Evolutionary conservation across 2,329 filamentous ascomycete genomes (phyloP).

Genomic region (Penicillium expansum): DNA sequence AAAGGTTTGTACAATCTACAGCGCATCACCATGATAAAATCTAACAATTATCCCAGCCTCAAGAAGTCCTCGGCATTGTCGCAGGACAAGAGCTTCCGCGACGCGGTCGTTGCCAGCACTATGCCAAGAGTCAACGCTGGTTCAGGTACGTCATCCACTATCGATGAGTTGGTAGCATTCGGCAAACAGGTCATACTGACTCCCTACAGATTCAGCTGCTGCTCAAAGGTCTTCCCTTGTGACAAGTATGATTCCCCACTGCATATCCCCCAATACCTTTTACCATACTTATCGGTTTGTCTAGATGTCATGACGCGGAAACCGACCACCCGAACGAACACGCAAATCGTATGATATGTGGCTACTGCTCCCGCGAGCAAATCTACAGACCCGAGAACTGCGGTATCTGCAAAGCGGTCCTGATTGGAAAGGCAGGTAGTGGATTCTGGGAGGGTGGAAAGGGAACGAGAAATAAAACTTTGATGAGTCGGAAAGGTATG

Average conservation of each 20-base stretch:
- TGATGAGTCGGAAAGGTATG: conserved; percentile 68
- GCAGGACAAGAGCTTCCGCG: conserved; percentile 54
- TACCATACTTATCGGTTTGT: background rate
- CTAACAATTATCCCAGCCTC: conserved; percentile 30
- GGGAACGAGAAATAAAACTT: conserved; percentile 67
- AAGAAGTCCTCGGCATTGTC: conserved; percentile 55
- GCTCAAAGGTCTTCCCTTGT: conserved; percentile 56
- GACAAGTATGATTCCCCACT: conserved; percentile 47
- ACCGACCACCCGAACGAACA: conserved; percentile 75
- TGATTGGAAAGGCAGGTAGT: conserved; percentile 63
- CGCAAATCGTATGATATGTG: conserved; percentile 80
- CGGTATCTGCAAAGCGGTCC: conserved; percentile 65
- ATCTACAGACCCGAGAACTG: conserved; percentile 75
- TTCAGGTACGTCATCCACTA: conserved; percentile 44
- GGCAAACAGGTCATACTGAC: conserved; percentile 8
- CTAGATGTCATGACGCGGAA: conserved; percentile 68
- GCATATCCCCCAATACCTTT: background rate
- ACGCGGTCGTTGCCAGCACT: conserved; percentile 54
- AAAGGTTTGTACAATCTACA: conserved; percentile 33
- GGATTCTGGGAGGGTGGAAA: conserved; percentile 89
- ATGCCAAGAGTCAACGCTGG: conserved; percentile 56
- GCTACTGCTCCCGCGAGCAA: conserved; percentile 76
- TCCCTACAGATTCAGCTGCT: conserved; percentile 53
- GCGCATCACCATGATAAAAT: background rate
- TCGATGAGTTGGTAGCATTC: background rate